Percentiles rank a stretch among this genome's conserved stretches.
phyloP scores from a whole-genome alignment of 2,329 filamentous ascomycete species.

The Ophiocordyceps sinensis region DNA sequence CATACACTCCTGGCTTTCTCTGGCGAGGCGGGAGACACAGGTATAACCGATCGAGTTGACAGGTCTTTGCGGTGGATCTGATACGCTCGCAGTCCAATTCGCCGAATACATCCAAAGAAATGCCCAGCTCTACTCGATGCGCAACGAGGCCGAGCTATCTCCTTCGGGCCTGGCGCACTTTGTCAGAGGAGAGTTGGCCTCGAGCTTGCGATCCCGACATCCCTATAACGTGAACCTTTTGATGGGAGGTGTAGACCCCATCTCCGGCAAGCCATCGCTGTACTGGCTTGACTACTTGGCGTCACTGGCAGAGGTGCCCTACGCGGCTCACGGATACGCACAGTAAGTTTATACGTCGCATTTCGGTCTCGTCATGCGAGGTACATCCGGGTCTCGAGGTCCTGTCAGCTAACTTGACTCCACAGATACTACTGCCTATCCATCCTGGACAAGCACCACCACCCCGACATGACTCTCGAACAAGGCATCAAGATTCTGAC shows the following conservation, averaged over 20 bases:
- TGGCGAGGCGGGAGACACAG: conserved; percentile 90
- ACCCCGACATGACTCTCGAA: conserved; percentile 80
- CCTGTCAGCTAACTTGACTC: conserved; percentile 1
- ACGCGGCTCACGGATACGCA: conserved; percentile 94
- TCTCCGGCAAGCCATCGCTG: conserved; percentile 77
- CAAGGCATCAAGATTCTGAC: conserved; percentile 84
- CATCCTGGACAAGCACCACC: conserved; percentile 96
- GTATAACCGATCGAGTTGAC: conserved; percentile 27
- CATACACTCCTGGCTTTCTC: conserved; percentile 91
- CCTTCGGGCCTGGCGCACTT: conserved; percentile 84
- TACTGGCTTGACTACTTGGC: conserved; percentile 98
- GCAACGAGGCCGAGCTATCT: conserved; percentile 84
- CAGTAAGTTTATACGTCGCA: conserved; percentile 46
- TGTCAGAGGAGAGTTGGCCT: conserved; percentile 84
- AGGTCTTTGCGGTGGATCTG: conserved; percentile 4
- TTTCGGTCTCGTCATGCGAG: background rate
- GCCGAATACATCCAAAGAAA: conserved; percentile 99
- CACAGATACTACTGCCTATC: conserved; percentile 89
- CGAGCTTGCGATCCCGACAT: conserved; percentile 77
- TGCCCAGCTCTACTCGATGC: conserved; percentile 95
- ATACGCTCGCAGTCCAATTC: conserved; percentile 67
- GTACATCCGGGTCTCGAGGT: background rate
- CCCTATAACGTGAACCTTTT: conserved; percentile 96
- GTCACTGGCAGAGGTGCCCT: conserved; percentile 73
- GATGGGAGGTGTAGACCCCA: conserved; percentile 83